Base-by-base conservation (phyloP, 768 basidiomycete species). In the Termitomyces sp. region DNA sequence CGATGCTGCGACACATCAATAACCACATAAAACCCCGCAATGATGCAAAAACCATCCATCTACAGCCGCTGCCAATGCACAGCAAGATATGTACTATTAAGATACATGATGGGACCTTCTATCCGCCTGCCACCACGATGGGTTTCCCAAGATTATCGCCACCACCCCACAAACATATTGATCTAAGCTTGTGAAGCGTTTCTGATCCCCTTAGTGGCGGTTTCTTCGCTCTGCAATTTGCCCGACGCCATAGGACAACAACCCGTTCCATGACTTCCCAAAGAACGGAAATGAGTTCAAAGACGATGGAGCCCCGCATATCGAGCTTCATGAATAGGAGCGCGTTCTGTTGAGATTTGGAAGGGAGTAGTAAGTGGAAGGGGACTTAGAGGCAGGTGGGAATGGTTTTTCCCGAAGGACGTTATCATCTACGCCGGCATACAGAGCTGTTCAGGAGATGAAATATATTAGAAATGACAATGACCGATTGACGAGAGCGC, bases 381-480 rank as follows among this genome's bases (percentile, higher is more conserved):
- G n/a, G n/a, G 3, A 55, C 50, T 45, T 48, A 33, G 20, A 55
- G 53, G 25, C 48, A n/a, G n/a, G n/a, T n/a, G n/a, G 54, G 46
- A 48, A 55, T 25, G 39, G 53, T 31, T 58, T 11, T 15, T 25
- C 32, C 36, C 27, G 73, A 60, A 6, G 66, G 32, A 16, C 15
- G 25, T 25, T 27, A 25, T 43, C 13, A 43, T 25, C 12, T 27
- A 23, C 41, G 15, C 15, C 68, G 12, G 61, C 63, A 52, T 70
- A 67, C 7, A 71, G 56, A 0, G 69, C 72, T 57, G 77, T 80
- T n/a, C n/a, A n/a, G 12, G 81, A 81, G 50, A 71, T 70, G 44
- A 70, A 70, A 70, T 68, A 66, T 43, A 62, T 23, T 5, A 23
- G 40, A 66, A 12, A 63, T 60, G 42, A 45, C n/a, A n/a, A n/a